Base-by-base conservation (phyloP, 164 flowering plant genomes). In the Umbilicus rupestris region DNA sequence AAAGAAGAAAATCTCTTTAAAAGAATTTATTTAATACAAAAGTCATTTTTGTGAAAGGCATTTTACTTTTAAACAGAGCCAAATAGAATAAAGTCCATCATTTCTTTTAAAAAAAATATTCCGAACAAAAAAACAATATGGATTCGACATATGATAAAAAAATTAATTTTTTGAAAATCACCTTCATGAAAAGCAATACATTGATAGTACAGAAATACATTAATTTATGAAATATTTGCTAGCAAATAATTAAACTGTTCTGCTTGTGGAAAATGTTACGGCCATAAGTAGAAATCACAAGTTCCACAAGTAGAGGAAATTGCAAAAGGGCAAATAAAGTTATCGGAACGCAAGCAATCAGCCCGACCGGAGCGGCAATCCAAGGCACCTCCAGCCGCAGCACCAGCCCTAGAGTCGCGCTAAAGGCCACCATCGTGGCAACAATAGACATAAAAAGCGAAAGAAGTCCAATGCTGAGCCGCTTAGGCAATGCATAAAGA, bases 341-440 rank as follows among this genome's bases (percentile, higher is more conserved):
- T 19, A 60, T 39, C 64, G 64, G 64, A 9, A 60, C n/a, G 22
- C 64, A 60, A 30, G 64, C 64, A 17, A 60, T 16, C 39, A 35
- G 10, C 20, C 39, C 64, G n/a, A 60, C 39, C 14, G 64, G 64
- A 3, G 8, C 20, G 3, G 39, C 37, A 47, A 47, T 22, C 64
- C 64, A 60, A 30, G 33, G 11, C 64, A 35, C 16, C 37, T 35
- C 35, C n/a, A 30, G 35, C n/a, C 16, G 35, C n/a, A 60, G 31
- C 19, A 60, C 19, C 16, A 60, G 35, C 39, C n/a, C 35, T 20
- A 30, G 39, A 15, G 73, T 26, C 1, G 68, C 72, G 22, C 63
- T 20, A 31, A 70, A n/a, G 12, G 68, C 57, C 30, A 70, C 33
- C 68, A 70, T 41, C 64, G 66, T 70, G 35, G 64, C 30, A 6